Base-by-base conservation (phyloP, 768 basidiomycete genomes). In the Boletus tylopilopsis region DNA sequence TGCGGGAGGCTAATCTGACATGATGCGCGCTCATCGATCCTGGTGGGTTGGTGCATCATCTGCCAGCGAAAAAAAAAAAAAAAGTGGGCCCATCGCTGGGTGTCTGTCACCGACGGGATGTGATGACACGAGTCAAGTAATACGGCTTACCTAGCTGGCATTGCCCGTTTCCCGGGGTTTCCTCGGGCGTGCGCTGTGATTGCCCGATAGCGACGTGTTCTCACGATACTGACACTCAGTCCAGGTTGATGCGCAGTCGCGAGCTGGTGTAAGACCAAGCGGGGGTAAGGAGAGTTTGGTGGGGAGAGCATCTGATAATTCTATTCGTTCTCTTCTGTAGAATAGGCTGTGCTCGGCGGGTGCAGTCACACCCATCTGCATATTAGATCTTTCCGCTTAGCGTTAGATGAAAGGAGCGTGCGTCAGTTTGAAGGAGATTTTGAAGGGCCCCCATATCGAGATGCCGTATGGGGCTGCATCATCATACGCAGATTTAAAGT, bases 381-480 rank as follows among this genome's bases (percentile, higher is more conserved):
- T 66, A 56, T 42, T 47, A 23, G 61, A 61, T 66, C 63, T 69
- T 61, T 69, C 68, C 68, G 56, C 63, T 66, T 68, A 59, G 35
- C 67, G 66, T 67, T 64, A 66, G 53, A 68, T 69, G 63, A 68
- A 68, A 61, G 55, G 54, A 55, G 63, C 63, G 61, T 63, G 66
- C 62, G 56, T 55, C 48, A 55, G 45, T 56, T 53, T 49, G 54
- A 49, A 53, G 51, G 61, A 4, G 51, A 46, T 62, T 59, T 54
- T 66, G 54, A 45, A 56, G 54, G 57, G 44, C 42, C 54, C 50
- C 55, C 51, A 58, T 64, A 64, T 62, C 66, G 57, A 47, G 62
- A 64, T 68, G 66, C 66, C 66, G 66, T 67, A 68, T 56, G 53
- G 50, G 57, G 43, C n/a, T 55, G 63, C 56, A 60, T 68, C 66